Evolutionary conservation across 305 asterid genomes (phyloP), one percentile per base, ranked within the genome.

Genomic region (Nicotiana rustica): DNA sequence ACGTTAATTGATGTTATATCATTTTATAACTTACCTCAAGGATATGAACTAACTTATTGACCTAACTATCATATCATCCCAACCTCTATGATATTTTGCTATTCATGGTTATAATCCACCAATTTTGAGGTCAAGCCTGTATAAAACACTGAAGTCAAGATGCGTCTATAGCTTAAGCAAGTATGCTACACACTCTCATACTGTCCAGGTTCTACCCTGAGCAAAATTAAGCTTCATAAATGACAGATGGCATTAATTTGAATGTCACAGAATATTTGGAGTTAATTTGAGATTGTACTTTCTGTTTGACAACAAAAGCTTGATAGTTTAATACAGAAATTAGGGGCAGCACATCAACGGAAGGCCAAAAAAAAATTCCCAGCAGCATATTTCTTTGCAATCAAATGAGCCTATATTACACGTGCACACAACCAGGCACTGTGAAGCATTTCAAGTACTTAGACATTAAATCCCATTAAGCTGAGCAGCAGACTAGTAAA

Each of bases 371-470:
- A 19, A 18, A 73, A 25, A 35, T 67, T 2, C 52, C 52, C 25
- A 33, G n/a, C 38, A 19, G n/a, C 36, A 4, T 4, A 3, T 8
- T 17, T 49, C 49, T 75, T 61, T 49, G 44, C 64, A 49, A 52
- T 75, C 64, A 75, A 21, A 15, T 14, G 7, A 71, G 62, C 21
- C 29, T 52, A 52, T 52, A 4, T 29, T 14, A 52, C 41, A 25
- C 47, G 15, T 12, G 8, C 19, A 25, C 15, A 49, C 9, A 8
- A 4, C 29, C 9, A 55, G 31, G 75, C 61, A 70, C 33, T 49
- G 33, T 44, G 35, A 67, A 81, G 47, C 56, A 67, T 49, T 67
- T 35, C 59, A 81, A 68, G 64, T 52, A 75, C 2, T 49, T 7
- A 19, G 21, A 80, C 49, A 52, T 14, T 80, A 17, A 44, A 49